Percentiles rank a stretch among this genome's conserved stretches.
Evolutionary conservation across 257 asterid species (phyloP).

Genomic region (Lycium barbarum): DNA sequence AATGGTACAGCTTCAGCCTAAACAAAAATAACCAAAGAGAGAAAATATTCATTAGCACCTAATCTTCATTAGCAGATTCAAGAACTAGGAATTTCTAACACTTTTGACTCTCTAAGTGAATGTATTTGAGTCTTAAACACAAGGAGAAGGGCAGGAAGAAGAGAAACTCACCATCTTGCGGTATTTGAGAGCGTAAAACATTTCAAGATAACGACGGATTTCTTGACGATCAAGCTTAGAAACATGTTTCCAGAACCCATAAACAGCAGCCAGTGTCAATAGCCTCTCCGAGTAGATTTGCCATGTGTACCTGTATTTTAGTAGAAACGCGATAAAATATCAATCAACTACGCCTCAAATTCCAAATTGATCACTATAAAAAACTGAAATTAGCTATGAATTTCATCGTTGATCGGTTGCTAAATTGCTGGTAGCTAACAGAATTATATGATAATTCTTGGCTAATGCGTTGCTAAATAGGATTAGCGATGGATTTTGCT

Average conservation of each 20-base stretch:
- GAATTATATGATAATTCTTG: no score
- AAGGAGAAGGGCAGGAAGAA: neutral
- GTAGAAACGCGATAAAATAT: neutral
- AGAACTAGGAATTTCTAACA: neutral
- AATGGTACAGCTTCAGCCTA: slow-evolving; percentile 90
- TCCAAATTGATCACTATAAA: neutral
- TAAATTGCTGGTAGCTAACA: no score
- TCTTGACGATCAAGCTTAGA: slow-evolving; percentile 87
- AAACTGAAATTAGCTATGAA: no score
- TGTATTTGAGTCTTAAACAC: neutral
- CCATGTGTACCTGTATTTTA: slow-evolving; percentile 75
- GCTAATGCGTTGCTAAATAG: no score
- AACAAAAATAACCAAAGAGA: neutral
- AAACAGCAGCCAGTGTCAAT: slow-evolving; percentile 88
- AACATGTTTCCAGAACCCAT: slow-evolving; percentile 92
- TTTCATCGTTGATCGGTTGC: no score
- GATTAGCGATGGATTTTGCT: no score
- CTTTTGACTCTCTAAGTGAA: neutral
- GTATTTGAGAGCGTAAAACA: slow-evolving; percentile 84
- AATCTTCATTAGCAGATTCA: neutral
- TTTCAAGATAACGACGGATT: slow-evolving; percentile 87
- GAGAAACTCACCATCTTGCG: slow-evolving; percentile 71
- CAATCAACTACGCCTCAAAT: neutral
- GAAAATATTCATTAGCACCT: neutral
- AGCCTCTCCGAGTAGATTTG: slow-evolving; percentile 84